A percentile compares a stretch with the other conserved stretches of the same genome.
Conservation (phyloP, 805 yeast genomes). For the Hanseniaspora jakobsenii region DNA sequence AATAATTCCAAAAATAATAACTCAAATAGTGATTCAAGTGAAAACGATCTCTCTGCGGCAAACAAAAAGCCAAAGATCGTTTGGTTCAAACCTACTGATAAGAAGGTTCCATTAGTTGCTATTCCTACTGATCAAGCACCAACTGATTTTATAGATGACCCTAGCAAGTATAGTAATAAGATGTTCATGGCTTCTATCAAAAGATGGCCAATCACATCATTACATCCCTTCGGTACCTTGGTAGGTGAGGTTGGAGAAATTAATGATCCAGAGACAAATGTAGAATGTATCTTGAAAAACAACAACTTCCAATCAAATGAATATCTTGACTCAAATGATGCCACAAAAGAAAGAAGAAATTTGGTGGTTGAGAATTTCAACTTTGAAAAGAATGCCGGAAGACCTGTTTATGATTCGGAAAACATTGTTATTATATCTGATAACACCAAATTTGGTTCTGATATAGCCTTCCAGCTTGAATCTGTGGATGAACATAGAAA, state of each 20-base stretch:
- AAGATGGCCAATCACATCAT: slow-evolving; percentile 97
- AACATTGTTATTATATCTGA: slow-evolving; percentile 54
- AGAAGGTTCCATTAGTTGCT: slow-evolving; percentile 93
- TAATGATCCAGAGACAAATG: slow-evolving; percentile 64
- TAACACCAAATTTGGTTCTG: slow-evolving; percentile 42
- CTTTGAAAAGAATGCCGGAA: slow-evolving; percentile 25
- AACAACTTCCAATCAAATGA: slow-evolving; percentile 74
- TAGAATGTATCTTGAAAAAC: slow-evolving; percentile 80
- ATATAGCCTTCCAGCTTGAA: slow-evolving; percentile 75
- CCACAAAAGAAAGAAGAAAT: slow-evolving; percentile 23
- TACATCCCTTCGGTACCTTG: slow-evolving; percentile 94
- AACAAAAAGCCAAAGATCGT: slow-evolving; percentile 78
- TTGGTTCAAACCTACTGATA: slow-evolving; percentile 98
- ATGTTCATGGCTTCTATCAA: slow-evolving; percentile 89
- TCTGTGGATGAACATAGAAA: slow-evolving; percentile 35
- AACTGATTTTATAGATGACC: slow-evolving; percentile 83
- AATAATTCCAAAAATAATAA: slow-evolving; percentile 18
- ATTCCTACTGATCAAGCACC: slow-evolving; percentile 99
- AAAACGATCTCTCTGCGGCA: slow-evolving; percentile 19
- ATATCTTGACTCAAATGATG: slow-evolving; percentile 40
- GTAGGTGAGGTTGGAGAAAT: slow-evolving; percentile 76
- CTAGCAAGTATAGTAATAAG: slow-evolving; percentile 66
- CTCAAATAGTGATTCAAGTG: slow-evolving; percentile 18
- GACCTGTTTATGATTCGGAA: slow-evolving; percentile 47
- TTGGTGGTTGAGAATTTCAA: slow-evolving; percentile 14